Base-by-base conservation (phyloP, 371 early-diverging fungal species). In the Zychaea mexicana region DNA sequence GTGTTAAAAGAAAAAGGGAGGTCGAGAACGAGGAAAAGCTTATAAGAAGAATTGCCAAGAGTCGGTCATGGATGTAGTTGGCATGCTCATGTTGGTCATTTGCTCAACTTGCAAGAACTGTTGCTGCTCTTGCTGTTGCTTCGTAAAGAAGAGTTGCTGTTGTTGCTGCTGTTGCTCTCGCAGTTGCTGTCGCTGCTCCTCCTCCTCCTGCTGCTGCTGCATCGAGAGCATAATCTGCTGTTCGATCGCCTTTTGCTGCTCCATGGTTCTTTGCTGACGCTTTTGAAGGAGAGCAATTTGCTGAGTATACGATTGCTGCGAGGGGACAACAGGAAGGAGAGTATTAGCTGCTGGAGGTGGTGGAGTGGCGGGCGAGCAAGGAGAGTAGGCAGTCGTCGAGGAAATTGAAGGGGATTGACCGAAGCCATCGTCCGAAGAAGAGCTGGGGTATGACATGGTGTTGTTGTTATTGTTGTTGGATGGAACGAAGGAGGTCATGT, bases 291-390 rank as follows among this genome's bases (percentile, higher is more conserved):
- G 22, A 49, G 49, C 49, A 49, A 49, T 3, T 24, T 49, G 49
- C 22, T 49, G 49, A 4, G 49, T 17, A 24, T 49, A 49, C 7
- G 21, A 24, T 49, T 49, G 21, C 24, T 49, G 49, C 4, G 49
- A 49, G 10, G 24, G 49, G 22, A 49, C 49, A 22, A 49, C 13
- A 22, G 24, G 49, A 49, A 49, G 22, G 6, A n/a, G 49, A 8
- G 49, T 24, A 22, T 22, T 49, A 6, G 22, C 22, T 9, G 22
- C 22, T 9, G 49, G 49, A 17, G 49, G 49, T 24, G 22, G 22
- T 49, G 49, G 49, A 24, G 49, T 49, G 49, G 49, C 49, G 49
- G 49, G 49, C 10, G 49, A 49, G 13, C 49, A 49, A 49, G 49
- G 49, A 24, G 49, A 49, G n/a, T 24, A 24, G 10, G 49, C 2